These are phyloP conservation scores for Blastobotrys terrestris DNA, from an alignment of 805 yeast species.

Conservation along the genomic window DNA sequence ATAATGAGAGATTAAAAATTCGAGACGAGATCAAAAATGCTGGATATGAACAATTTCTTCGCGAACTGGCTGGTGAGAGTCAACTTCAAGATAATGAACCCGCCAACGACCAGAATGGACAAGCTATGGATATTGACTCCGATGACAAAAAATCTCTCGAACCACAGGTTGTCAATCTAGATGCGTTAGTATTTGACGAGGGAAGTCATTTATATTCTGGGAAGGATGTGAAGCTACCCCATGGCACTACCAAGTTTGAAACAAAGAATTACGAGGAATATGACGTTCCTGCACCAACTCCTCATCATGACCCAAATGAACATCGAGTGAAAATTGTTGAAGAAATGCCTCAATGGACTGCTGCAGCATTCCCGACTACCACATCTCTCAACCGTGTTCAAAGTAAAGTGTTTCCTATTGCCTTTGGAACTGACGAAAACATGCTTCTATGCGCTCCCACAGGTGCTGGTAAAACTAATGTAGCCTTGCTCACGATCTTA, in stretches of 20 bases:
- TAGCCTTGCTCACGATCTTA: slow-evolving; percentile 81
- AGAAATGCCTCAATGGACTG: slow-evolving; percentile 78
- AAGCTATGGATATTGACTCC: slow-evolving; percentile 22
- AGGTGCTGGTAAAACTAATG: slow-evolving; percentile 98
- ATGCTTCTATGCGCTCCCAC: slow-evolving; percentile 92
- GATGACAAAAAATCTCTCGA: slow-evolving; percentile 21
- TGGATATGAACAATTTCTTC: background rate
- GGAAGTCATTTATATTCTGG: slow-evolving; percentile 65
- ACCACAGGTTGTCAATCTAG: slow-evolving; percentile 57
- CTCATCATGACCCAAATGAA: slow-evolving; percentile 18
- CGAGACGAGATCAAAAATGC: slow-evolving; percentile 40
- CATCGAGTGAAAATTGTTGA: slow-evolving; percentile 23
- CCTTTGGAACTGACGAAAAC: slow-evolving; percentile 65
- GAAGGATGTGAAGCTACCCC: slow-evolving; percentile 66
- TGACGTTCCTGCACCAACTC: slow-evolving; percentile 80
- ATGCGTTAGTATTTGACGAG: slow-evolving; percentile 59
- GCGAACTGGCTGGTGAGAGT: slow-evolving; percentile 33
- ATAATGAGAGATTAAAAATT: slow-evolving; percentile 18
- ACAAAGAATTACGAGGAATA: slow-evolving; percentile 79
- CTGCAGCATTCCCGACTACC: slow-evolving; percentile 58
- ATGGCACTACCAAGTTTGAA: slow-evolving; percentile 72
- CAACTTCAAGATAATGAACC: slow-evolving; percentile 36
- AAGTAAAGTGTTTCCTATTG: slow-evolving; percentile 73
- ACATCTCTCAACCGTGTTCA: slow-evolving; percentile 79
- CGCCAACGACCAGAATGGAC: slow-evolving; percentile 5